Evolutionary conservation across 2,329 filamentous ascomycete species (phyloP).

Genomic region (Shiraia sp.): DNA sequence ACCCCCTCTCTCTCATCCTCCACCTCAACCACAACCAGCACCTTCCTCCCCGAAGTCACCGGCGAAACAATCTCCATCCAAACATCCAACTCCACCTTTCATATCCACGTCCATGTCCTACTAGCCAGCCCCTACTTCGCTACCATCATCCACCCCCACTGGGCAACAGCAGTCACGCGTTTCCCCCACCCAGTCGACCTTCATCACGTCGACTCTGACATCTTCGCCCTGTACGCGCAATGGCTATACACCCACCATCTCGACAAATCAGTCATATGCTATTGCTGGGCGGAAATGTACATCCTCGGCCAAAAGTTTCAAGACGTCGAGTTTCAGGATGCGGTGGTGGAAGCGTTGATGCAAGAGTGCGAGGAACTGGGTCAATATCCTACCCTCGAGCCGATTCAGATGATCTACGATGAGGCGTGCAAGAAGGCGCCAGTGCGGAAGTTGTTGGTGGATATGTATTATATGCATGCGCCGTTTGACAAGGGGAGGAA

Average conservation of each 20-base stretch:
- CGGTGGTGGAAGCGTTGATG: neutral
- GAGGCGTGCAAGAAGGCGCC: too few species aligned
- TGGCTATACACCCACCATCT: neutral
- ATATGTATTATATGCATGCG: too few species aligned
- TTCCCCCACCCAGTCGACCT: neutral
- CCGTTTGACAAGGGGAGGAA: too few species aligned
- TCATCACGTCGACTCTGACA: neutral
- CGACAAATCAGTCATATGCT: neutral
- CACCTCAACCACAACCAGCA: too few species aligned
- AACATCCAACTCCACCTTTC: neutral
- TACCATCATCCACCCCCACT: slow-evolving; percentile 1
- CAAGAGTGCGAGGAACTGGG: neutral
- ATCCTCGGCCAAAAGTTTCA: slow-evolving; percentile 9
- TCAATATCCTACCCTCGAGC: neutral
- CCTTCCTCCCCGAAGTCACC: too few species aligned
- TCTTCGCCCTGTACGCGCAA: neutral
- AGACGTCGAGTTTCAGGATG: slow-evolving; percentile 9
- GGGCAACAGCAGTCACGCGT: neutral
- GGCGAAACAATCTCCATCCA: neutral
- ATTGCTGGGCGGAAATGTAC: slow-evolving; percentile 1
- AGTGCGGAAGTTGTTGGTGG: too few species aligned
- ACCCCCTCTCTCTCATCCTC: too few species aligned
- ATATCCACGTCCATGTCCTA: neutral
- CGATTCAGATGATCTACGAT: neutral
- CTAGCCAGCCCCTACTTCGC: neutral